phyloP scores from a whole-genome alignment of 2,329 filamentous ascomycete genomes.

The Colletotrichum graminicola region DNA sequence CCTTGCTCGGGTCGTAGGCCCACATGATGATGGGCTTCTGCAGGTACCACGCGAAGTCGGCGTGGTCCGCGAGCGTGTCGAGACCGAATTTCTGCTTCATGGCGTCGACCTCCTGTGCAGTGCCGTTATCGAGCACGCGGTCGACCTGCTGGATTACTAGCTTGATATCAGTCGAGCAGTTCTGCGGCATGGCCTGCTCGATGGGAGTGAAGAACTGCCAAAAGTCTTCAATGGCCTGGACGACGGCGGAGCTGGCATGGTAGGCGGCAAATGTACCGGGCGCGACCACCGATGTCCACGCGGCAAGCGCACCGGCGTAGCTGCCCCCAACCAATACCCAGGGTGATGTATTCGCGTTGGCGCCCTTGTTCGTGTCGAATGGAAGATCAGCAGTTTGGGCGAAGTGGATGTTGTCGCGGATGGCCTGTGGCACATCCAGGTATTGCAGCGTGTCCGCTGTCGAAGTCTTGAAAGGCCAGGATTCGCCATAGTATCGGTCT shows the following conservation, averaged over 20 bases:
- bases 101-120: constrained; percentile 8
- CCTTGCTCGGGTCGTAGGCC: constrained; percentile 1
- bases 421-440: constrained; percentile 33
- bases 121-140: constrained; percentile 48
- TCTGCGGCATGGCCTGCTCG: constrained; percentile 47
- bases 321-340: constrained; percentile 66
- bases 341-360: constrained; percentile 57
- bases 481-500: constrained; percentile 39
- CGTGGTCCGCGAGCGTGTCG: constrained; percentile 17
- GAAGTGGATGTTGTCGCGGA: constrained; percentile 38
- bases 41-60: constrained; percentile 26
- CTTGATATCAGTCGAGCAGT: constrained; percentile 61
- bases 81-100: constrained; percentile 37
- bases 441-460: constrained; percentile 40
- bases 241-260: constrained; percentile 62
- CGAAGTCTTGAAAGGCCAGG: constrained; percentile 27
- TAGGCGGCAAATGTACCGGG: constrained; percentile 65
- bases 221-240: constrained; percentile 60
- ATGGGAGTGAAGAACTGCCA: constrained; percentile 63
- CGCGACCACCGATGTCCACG: constrained; percentile 59
- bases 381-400: constrained; percentile 52
- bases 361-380: constrained; percentile 49
- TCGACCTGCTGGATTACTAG: constrained; percentile 62
- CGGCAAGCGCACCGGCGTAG: constrained; percentile 63
- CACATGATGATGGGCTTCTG: constrained; percentile 27